phyloP scores from a whole-genome alignment of 192 early-diverging fungal genomes.

The Tieghemiomyces parasiticus region DNA sequence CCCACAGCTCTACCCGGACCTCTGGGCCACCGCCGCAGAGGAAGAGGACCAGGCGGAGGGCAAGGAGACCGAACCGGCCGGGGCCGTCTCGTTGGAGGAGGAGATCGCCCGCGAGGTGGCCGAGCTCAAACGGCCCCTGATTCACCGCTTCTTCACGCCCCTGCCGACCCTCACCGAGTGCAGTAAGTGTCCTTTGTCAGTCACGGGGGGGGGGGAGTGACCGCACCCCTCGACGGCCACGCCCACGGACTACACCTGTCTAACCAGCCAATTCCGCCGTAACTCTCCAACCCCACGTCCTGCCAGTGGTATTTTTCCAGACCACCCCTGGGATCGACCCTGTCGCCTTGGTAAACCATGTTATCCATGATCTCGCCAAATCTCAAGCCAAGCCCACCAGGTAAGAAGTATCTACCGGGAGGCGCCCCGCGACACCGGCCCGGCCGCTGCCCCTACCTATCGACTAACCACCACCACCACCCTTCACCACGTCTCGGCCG shows the following conservation, averaged over 20 bases:
- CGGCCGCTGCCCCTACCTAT: too few relatives aligned
- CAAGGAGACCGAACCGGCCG: not conserved
- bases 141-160: not conserved
- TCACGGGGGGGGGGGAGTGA: too few relatives aligned
- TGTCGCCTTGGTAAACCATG: not conserved
- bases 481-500: too few relatives aligned
- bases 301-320: constrained; percentile 7
- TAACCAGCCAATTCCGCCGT: too few relatives aligned
- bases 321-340: constrained; percentile 2
- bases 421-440: too few relatives aligned
- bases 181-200: too few relatives aligned
- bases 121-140: not conserved
- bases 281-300: too few relatives aligned
- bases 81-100: not conserved
- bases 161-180: constrained; percentile 5
- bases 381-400: constrained; percentile 9
- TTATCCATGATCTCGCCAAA: constrained; percentile 1
- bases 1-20: not conserved
- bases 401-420: too few relatives aligned
- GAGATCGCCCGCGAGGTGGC: constrained; percentile 4
- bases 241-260: too few relatives aligned
- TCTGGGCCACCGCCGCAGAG: not conserved
- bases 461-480: too few relatives aligned
- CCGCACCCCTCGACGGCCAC: too few relatives aligned
- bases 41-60: not conserved